A percentile compares a stretch with the other conserved stretches of the same genome.
phyloP scores from a whole-genome alignment of 495 filamentous ascomycete species.

The Talaromyces thailandensis region DNA sequence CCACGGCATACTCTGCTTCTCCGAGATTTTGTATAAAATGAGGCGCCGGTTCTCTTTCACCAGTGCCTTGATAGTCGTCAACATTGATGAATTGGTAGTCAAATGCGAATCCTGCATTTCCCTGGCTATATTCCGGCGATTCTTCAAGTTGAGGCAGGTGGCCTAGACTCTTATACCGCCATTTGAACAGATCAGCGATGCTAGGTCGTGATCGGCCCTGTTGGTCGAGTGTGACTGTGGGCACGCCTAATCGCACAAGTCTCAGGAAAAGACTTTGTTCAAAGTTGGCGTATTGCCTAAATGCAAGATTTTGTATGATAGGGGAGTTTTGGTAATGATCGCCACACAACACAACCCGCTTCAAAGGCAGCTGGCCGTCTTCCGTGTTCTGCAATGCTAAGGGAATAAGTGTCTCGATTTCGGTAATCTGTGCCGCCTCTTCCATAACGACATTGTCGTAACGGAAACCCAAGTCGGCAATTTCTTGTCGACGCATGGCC shows the following conservation, averaged over 20 bases:
- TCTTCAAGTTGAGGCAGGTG: conserved; percentile 68
- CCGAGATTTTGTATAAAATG: conserved; percentile 97
- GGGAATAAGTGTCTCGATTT: conserved; percentile 95
- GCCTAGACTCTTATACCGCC: conserved; percentile 78
- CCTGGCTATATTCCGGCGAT: conserved; percentile 60
- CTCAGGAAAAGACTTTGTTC: conserved; percentile 93
- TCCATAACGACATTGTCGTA: conserved; percentile 99
- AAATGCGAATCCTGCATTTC: conserved; percentile 86
- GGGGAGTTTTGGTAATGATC: conserved; percentile 97
- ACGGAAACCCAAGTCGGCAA: conserved; percentile 82
- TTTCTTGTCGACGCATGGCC: conserved; percentile 92
- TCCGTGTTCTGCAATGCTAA: conserved; percentile 75
- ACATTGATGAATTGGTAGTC: conserved; percentile 98
- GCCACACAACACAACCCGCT: conserved; percentile 85
- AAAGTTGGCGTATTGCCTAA: conserved; percentile 89
- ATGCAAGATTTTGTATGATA: conserved; percentile 92
- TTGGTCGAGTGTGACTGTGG: conserved; percentile 79
- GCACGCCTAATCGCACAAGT: conserved; percentile 81
- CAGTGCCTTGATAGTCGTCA: conserved; percentile 81
- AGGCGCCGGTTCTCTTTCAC: conserved; percentile 84
- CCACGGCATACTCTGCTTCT: conserved; percentile 94
- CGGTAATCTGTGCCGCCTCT: conserved; percentile 96
- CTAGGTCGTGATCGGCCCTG: conserved; percentile 83
- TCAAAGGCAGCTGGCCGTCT: conserved; percentile 62
- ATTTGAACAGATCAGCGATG: conserved; percentile 85